Percentiles rank a stretch among this genome's conserved stretches.
These are phyloP conservation scores for Verticillium longisporum DNA, from an alignment of 2,329 filamentous ascomycete genomes.

Conservation along the genomic window DNA sequence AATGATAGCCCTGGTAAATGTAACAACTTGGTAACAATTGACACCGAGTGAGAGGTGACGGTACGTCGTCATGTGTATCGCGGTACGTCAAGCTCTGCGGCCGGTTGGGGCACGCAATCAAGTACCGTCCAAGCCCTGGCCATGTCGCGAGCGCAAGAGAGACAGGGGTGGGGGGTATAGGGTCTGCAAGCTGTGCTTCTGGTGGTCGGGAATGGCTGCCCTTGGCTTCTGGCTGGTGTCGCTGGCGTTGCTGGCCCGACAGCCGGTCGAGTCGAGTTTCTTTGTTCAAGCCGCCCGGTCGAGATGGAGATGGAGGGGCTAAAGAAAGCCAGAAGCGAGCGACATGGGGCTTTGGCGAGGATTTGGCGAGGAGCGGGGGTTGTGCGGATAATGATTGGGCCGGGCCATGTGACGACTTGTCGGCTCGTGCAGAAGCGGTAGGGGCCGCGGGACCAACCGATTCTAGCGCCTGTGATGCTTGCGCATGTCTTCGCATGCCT, in stretches of 20 bases:
- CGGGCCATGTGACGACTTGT: slow-evolving; percentile 32
- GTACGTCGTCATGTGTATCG: slow-evolving; percentile 7
- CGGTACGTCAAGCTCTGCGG: slow-evolving; percentile 4
- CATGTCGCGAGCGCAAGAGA: slow-evolving; percentile 8
- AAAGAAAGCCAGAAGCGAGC: background rate
- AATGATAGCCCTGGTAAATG: background rate
- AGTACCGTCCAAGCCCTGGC: slow-evolving; percentile 7
- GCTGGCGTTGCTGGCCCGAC: background rate
- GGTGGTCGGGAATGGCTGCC: background rate
- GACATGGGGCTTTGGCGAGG: background rate
- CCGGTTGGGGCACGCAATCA: slow-evolving; percentile 1
- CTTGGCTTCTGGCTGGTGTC: background rate
- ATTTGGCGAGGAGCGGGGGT: background rate
- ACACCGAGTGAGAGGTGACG: background rate
- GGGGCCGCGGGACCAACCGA: slow-evolving; percentile 40
- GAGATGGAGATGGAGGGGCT: background rate
- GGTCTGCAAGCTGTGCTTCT: background rate
- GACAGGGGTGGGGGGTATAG: background rate
- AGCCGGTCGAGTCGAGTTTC: background rate
- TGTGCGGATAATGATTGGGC: slow-evolving; percentile 26
- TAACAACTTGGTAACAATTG: background rate
- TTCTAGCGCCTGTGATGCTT: slow-evolving; percentile 25
- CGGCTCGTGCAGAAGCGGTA: slow-evolving; percentile 36
- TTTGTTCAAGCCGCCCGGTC: background rate
- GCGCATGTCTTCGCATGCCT: background rate